phyloP scores from a whole-genome alignment of 2,329 filamentous ascomycete species.

The Rhynchosporium agropyri region DNA sequence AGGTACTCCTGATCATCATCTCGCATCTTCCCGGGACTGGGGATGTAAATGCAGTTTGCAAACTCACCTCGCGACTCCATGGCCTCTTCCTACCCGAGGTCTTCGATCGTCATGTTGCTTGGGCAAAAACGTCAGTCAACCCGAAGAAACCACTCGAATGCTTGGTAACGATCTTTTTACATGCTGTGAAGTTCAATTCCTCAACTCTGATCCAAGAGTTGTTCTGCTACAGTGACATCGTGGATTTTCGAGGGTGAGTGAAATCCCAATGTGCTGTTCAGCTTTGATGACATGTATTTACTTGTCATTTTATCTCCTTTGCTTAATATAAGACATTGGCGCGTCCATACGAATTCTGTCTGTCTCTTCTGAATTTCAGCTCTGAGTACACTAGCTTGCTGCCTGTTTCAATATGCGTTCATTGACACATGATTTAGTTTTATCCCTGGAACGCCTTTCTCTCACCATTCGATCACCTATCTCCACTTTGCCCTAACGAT shows the following conservation, averaged over 20 bases:
- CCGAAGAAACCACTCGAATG: background rate
- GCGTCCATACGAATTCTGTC: no score
- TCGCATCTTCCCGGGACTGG: background rate
- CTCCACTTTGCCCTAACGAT: conserved; percentile 11
- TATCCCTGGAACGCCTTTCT: background rate
- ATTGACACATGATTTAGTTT: background rate
- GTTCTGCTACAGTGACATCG: background rate
- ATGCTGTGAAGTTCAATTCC: conserved; percentile 7
- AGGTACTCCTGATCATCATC: conserved; percentile 5
- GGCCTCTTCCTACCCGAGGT: conserved; percentile 3
- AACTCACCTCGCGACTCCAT: conserved; percentile 5
- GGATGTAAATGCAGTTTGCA: conserved; percentile 11
- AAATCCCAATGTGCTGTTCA: no score
- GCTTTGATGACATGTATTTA: no score
- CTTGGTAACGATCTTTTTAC: conserved; percentile 9
- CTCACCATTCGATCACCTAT: conserved; percentile 2
- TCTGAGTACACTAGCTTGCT: background rate
- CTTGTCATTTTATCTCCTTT: no score
- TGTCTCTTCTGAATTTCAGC: background rate
- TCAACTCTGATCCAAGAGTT: conserved; percentile 12
- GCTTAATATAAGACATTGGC: no score
- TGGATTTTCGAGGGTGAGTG: conserved; percentile 14
- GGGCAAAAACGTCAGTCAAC: background rate
- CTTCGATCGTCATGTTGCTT: conserved; percentile 11
- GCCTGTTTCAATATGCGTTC: background rate